A percentile compares a stretch with the other conserved stretches of the same genome.
These are phyloP conservation scores for Nannizziopsis barbatae DNA, from an alignment of 2,329 filamentous ascomycete species.

Conservation along the genomic window DNA sequence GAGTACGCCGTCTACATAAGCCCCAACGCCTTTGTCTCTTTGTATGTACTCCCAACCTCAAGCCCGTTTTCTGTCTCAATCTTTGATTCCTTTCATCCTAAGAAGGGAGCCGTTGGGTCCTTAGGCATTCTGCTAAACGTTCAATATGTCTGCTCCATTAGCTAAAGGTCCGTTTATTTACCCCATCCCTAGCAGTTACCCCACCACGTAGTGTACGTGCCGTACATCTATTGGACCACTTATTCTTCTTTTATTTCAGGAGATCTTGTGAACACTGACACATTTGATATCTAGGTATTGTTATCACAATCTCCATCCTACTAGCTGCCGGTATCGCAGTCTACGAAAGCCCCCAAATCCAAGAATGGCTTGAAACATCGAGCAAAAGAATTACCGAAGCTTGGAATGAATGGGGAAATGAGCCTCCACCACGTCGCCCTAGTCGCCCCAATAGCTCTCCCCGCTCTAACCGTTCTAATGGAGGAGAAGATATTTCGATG, in stretches of 20 bases:
- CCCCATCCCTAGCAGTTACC: slow-evolving; percentile 4
- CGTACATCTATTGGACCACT: slow-evolving; percentile 10
- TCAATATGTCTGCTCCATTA: slow-evolving; percentile 36
- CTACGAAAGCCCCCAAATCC: slow-evolving; percentile 53
- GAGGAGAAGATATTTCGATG: slow-evolving; percentile 38
- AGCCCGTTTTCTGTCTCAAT: neutral
- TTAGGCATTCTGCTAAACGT: neutral
- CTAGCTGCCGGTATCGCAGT: slow-evolving; percentile 53
- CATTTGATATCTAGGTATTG: slow-evolving; percentile 40
- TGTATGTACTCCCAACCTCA: too few species aligned
- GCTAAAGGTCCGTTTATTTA: slow-evolving; percentile 39
- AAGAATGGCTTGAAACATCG: slow-evolving; percentile 51
- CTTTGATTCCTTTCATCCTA: neutral
- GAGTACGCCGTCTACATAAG: neutral
- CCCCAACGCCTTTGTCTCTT: too few species aligned
- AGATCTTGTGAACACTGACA: slow-evolving; percentile 8
- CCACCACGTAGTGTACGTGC: neutral
- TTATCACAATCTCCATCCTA: slow-evolving; percentile 50
- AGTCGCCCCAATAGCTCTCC: slow-evolving; percentile 22
- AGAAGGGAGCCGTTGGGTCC: neutral
- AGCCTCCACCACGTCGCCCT: slow-evolving; percentile 19
- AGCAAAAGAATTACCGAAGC: slow-evolving; percentile 51
- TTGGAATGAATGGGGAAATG: slow-evolving; percentile 49
- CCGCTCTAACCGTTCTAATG: slow-evolving; percentile 32
- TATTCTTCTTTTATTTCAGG: slow-evolving; percentile 13